Conservation (phyloP, 306 rosid genomes). For the Canavalia gladiata region DNA sequence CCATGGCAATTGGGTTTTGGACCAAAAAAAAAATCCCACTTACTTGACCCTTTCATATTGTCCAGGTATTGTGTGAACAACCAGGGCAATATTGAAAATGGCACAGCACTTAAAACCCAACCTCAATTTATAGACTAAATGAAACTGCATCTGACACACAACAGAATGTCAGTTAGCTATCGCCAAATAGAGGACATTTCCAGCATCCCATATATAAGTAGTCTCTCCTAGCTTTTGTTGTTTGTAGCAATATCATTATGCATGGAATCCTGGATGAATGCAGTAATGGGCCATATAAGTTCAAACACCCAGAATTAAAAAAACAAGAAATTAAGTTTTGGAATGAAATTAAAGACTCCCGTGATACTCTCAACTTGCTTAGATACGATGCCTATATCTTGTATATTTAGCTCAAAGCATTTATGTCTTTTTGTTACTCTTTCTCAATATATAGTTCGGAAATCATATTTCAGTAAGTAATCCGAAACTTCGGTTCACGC, state of each 20-base stretch:
- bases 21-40: slow-evolving; percentile 9
- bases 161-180: slow-evolving; percentile 2
- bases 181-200: slow-evolving; percentile 30
- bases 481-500: neutral
- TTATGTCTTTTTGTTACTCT: neutral
- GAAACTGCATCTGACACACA: neutral
- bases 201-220: neutral
- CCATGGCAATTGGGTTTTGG: slow-evolving; percentile 17
- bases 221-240: slow-evolving; percentile 18
- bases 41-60: slow-evolving; percentile 19
- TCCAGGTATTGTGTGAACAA: neutral
- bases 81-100: slow-evolving; percentile 31
- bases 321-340: slow-evolving; percentile 15
- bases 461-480: slow-evolving; percentile 8
- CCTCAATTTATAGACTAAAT: neutral
- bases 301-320: slow-evolving; percentile 14
- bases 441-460: slow-evolving; percentile 7
- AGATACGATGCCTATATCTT: neutral
- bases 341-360: slow-evolving; percentile 17
- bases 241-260: neutral
- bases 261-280: slow-evolving; percentile 8
- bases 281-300: slow-evolving; percentile 16
- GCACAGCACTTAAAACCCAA: slow-evolving; percentile 16
- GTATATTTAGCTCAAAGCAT: slow-evolving; percentile 13
- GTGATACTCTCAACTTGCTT: slow-evolving; percentile 29